phyloP scores from a whole-genome alignment of 805 yeast genomes.

The Sungouiella blattae region DNA sequence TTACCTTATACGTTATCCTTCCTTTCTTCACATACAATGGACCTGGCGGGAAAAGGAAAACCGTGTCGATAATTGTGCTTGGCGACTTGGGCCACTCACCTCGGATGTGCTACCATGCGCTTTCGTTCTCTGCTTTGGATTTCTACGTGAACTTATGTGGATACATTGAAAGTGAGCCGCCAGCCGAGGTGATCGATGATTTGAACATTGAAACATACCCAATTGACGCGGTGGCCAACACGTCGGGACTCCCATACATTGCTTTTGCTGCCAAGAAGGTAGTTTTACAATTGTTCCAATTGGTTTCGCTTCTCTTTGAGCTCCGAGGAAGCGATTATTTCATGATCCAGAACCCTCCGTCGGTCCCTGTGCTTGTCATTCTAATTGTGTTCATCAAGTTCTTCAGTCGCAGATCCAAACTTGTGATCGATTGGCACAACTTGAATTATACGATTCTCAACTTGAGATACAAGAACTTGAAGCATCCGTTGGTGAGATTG shows the following conservation, averaged over 20 bases:
- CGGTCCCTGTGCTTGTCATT: conserved; percentile 74
- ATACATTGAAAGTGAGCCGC: conserved; percentile 58
- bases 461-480: conserved; percentile 50
- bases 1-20: conserved; percentile 37
- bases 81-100: conserved; percentile 97
- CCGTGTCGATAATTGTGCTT: conserved; percentile 74
- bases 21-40: conserved; percentile 32
- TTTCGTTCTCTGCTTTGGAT: conserved; percentile 65
- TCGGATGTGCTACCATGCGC: conserved; percentile 87
- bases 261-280: conserved; percentile 61
- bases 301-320: conserved; percentile 47
- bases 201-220: conserved; percentile 49
- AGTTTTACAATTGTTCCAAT: conserved; percentile 45
- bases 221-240: conserved; percentile 40
- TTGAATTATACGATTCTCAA: conserved; percentile 81
- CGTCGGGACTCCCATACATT: conserved; percentile 46
- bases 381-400: conserved; percentile 50
- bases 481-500: conserved; percentile 60
- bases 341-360: conserved; percentile 89
- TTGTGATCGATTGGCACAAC: conserved; percentile 96
- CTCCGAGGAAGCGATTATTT: conserved; percentile 64
- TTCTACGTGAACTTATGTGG: conserved; percentile 84
- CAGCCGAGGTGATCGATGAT: conserved; percentile 49
- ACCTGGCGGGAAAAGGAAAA: conserved; percentile 30
- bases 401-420: conserved; percentile 49